Percentiles rank a stretch among this genome's conserved stretches.
Conservation (phyloP, 73 alveolate species). For the Tetrahymena malaccensis region DNA sequence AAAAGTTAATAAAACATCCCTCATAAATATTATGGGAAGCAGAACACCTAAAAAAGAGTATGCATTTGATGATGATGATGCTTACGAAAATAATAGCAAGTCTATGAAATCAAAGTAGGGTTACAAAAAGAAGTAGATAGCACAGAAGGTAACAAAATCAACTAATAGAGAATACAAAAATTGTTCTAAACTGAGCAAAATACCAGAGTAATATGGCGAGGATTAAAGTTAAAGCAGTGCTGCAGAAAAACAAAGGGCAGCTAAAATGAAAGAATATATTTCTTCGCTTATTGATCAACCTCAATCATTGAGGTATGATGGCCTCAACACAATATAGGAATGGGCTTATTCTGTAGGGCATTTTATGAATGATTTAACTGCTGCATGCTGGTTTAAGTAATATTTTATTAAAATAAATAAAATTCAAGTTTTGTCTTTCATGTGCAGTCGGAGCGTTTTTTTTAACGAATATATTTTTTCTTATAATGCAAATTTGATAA, state of each 20-base stretch:
- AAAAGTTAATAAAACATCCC: neutral
- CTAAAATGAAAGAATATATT: neutral
- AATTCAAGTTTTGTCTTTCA: neutral
- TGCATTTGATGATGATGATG: neutral
- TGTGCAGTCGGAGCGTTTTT: neutral
- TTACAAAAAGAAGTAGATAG: neutral
- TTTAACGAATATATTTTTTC: neutral
- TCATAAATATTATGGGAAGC: neutral
- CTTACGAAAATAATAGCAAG: neutral
- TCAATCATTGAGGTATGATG: slow-evolving; percentile 9
- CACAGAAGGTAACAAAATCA: neutral
- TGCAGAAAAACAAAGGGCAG: neutral
- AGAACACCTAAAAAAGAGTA: neutral
- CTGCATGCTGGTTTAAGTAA: slow-evolving; percentile 55
- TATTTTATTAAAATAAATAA: neutral
- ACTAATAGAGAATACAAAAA: neutral
- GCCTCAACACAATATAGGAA: slow-evolving; percentile 29
- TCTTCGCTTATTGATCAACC: neutral
- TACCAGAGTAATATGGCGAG: neutral
- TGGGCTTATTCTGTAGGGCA: slow-evolving; percentile 58
- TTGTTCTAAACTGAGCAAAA: neutral
- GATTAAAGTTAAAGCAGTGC: neutral
- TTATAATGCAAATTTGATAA: too few species aligned
- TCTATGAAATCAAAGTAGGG: neutral
- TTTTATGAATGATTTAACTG: slow-evolving; percentile 45